These are phyloP conservation scores for Helotiales sp. DNA, from an alignment of 2,329 filamentous ascomycete species.

Conservation along the genomic window DNA sequence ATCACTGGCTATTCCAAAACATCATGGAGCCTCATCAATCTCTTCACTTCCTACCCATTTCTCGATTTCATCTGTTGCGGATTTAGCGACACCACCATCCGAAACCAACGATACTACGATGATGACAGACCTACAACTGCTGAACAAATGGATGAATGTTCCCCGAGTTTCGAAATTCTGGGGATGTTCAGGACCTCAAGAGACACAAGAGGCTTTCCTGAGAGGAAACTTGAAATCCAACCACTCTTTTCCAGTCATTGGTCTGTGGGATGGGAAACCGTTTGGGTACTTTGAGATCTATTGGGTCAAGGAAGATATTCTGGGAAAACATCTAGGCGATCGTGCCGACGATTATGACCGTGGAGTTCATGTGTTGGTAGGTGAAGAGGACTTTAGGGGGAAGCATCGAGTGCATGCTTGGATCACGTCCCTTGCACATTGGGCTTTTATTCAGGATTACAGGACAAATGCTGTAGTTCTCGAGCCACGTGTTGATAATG, in stretches of 20 bases:
- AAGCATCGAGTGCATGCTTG: slow-evolving; percentile 76
- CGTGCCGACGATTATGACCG: slow-evolving; percentile 81
- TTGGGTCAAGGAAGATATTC: slow-evolving; percentile 90
- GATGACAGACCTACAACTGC: slow-evolving; percentile 65
- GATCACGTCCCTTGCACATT: slow-evolving; percentile 87
- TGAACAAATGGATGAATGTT: slow-evolving; percentile 89
- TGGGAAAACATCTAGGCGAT: slow-evolving; percentile 73
- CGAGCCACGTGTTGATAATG: slow-evolving; percentile 91
- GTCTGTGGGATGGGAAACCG: slow-evolving; percentile 90
- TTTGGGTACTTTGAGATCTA: slow-evolving; percentile 99
- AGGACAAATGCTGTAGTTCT: slow-evolving; percentile 83
- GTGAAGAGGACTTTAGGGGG: slow-evolving; percentile 90
- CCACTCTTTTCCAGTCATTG: slow-evolving; percentile 89
- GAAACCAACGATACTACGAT: slow-evolving; percentile 35
- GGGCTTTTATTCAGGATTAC: slow-evolving; percentile 76
- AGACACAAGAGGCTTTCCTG: slow-evolving; percentile 71
- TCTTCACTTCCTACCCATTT: slow-evolving; percentile 41
- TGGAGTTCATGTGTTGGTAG: slow-evolving; percentile 86
- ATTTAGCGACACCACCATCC: slow-evolving; percentile 48
- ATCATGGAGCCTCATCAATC: slow-evolving; percentile 37
- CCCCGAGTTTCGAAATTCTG: slow-evolving; percentile 85
- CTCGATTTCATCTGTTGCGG: slow-evolving; percentile 45
- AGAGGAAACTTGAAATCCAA: slow-evolving; percentile 64
- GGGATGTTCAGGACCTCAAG: slow-evolving; percentile 66
- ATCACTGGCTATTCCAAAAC: slow-evolving; percentile 36